Evolutionary conservation across 177 flowering plant species (phyloP).

Genomic region (Telopea speciosissima): DNA sequence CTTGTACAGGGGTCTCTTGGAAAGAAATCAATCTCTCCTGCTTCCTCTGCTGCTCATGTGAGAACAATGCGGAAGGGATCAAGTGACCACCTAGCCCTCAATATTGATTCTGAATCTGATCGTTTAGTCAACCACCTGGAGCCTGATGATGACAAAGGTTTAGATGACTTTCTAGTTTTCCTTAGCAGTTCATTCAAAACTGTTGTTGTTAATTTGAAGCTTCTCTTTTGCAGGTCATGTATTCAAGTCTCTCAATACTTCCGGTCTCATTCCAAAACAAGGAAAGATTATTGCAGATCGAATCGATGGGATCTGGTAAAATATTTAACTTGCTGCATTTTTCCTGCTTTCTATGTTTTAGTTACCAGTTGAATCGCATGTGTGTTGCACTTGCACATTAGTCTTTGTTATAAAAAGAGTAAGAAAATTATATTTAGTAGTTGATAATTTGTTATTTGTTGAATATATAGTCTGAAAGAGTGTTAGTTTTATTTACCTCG

Average conservation of each 20-base stretch:
- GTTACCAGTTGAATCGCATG: not conserved
- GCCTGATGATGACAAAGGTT: slow-evolving; percentile 86
- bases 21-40: slow-evolving; percentile 42
- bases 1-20: slow-evolving; percentile 51
- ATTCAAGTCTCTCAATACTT: slow-evolving; percentile 81
- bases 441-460: not conserved
- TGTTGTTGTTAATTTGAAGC: not conserved
- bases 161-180: slow-evolving; percentile 5
- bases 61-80: slow-evolving; percentile 81
- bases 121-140: slow-evolving; percentile 50
- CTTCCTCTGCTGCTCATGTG: slow-evolving; percentile 62
- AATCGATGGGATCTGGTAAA: slow-evolving; percentile 88
- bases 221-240: slow-evolving; percentile 65
- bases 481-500: too few relatives aligned
- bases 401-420: too few relatives aligned
- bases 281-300: slow-evolving; percentile 83
- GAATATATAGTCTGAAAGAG: too few relatives aligned
- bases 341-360: not conserved
- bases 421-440: not conserved
- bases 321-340: not conserved
- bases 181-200: not conserved
- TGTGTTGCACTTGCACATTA: not conserved
- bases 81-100: slow-evolving; percentile 75
- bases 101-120: slow-evolving; percentile 61
- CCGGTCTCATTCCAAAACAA: slow-evolving; percentile 84